Percentiles rank a stretch among this genome's conserved stretches.
These are phyloP conservation scores for Venturia oleaginea DNA, from an alignment of 2,329 filamentous ascomycete genomes.

Conservation along the genomic window DNA sequence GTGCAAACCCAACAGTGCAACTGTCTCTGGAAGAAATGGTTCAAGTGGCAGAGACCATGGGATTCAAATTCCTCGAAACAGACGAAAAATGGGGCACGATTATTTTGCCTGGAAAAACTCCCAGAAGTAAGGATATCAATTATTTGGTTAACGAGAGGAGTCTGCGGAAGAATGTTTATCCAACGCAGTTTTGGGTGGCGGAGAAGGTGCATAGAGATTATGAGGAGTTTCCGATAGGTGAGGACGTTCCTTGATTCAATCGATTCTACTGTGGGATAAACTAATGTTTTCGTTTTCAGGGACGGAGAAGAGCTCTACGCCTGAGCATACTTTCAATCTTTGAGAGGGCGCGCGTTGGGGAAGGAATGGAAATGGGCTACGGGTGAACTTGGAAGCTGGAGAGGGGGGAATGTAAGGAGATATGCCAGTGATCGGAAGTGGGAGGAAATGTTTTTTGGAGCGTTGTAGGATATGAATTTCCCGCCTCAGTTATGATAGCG, in stretches of 20 bases:
- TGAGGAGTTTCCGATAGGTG: not conserved
- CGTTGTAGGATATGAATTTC: too few species aligned
- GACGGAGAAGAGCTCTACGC: not conserved
- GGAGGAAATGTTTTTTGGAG: too few species aligned
- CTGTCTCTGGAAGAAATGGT: slow-evolving; percentile 12
- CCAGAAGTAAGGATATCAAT: not conserved
- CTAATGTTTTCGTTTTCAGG: not conserved
- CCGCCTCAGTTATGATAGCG: too few species aligned
- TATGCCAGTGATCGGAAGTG: too few species aligned
- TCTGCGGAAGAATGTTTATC: slow-evolving; percentile 8
- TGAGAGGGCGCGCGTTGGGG: not conserved
- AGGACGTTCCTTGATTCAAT: not conserved
- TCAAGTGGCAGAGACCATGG: slow-evolving; percentile 8
- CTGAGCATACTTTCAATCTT: not conserved
- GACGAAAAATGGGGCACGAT: slow-evolving; percentile 7
- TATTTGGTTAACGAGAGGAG: slow-evolving; percentile 7
- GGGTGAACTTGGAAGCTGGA: not conserved
- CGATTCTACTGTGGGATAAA: not conserved
- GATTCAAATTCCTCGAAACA: slow-evolving; percentile 13
- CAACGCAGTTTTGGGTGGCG: slow-evolving; percentile 11
- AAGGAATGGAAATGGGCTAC: too few species aligned
- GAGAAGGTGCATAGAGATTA: slow-evolving; percentile 9
- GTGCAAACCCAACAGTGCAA: slow-evolving; percentile 1
- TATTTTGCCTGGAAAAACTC: slow-evolving; percentile 5
- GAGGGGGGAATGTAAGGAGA: too few species aligned